Conservation (phyloP, 2,329 filamentous ascomycete species). For the Cryphonectria japonica region DNA sequence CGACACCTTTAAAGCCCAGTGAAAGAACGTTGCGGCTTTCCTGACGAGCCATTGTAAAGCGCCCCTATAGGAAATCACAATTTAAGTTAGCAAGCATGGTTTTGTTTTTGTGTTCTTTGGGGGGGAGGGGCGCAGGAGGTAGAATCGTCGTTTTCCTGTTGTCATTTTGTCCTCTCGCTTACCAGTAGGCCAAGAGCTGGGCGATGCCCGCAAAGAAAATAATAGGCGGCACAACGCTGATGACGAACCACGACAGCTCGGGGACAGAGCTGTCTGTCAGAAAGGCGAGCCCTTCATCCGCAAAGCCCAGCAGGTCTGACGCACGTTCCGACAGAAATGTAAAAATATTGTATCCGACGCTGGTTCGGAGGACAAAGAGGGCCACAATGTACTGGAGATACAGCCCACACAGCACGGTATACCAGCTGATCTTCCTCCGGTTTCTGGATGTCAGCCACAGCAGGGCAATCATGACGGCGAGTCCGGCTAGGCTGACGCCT, state of each 20-base stretch:
- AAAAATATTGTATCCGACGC: conserved; percentile 87
- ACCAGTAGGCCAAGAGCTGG: conserved; percentile 77
- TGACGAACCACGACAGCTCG: conserved; percentile 68
- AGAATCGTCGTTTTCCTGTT: too few relatives aligned
- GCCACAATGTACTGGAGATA: conserved; percentile 85
- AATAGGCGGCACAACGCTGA: conserved; percentile 82
- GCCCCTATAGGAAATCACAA: conserved; percentile 47
- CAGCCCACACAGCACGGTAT: conserved; percentile 87
- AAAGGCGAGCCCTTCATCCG: conserved; percentile 73
- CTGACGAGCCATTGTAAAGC: conserved; percentile 86
- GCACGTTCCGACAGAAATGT: conserved; percentile 81
- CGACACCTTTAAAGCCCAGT: conserved; percentile 85
- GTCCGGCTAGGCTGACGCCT: conserved; percentile 78
- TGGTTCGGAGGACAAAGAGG: conserved; percentile 82
- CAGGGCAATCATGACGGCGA: conserved; percentile 68
- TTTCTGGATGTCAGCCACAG: conserved; percentile 76
- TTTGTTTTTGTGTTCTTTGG: not conserved
- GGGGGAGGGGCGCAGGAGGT: too few relatives aligned
- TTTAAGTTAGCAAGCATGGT: not conserved
- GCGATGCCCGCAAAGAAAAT: conserved; percentile 97
- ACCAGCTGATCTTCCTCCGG: conserved; percentile 68
- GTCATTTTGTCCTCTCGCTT: not conserved
- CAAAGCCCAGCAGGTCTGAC: conserved; percentile 74
- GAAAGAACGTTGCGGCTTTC: conserved; percentile 90
- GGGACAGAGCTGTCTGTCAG: conserved; percentile 57